Conservation (phyloP, 805 yeast species). For the Myxozyma sirexii region DNA sequence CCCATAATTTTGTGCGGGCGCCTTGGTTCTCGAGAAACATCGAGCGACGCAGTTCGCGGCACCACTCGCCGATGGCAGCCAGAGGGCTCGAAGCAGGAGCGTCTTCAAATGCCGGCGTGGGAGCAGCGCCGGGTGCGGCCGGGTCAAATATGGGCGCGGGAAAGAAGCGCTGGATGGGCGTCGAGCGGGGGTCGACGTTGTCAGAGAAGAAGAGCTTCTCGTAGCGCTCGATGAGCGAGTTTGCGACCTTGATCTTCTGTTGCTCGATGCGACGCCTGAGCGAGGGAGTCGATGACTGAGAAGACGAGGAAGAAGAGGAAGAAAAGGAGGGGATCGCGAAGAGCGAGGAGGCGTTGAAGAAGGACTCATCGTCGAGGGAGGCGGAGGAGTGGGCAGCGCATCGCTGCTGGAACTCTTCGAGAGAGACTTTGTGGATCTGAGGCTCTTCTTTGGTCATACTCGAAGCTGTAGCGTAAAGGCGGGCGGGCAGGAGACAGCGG, state of each 20-base stretch:
- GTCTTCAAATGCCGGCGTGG: conserved; percentile 1
- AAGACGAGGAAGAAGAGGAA: neutral
- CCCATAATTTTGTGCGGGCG: conserved; percentile 29
- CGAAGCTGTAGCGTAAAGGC: neutral
- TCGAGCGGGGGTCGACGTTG: conserved; percentile 24
- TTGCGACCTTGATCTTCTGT: conserved; percentile 15
- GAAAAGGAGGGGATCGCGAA: neutral
- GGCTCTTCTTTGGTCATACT: neutral
- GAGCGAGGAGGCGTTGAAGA: conserved; percentile 6
- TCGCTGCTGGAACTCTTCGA: conserved; percentile 24
- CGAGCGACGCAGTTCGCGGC: conserved; percentile 17
- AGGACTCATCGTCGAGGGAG: conserved; percentile 11
- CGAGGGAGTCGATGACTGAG: conserved; percentile 8
- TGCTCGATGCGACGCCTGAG: conserved; percentile 23
- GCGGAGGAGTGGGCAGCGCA: neutral
- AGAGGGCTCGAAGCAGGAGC: conserved; percentile 6
- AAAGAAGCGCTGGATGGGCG: conserved; percentile 29
- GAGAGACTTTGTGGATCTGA: conserved; percentile 14
- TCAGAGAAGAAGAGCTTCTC: conserved; percentile 29
- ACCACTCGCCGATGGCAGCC: conserved; percentile 22
- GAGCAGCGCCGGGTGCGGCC: conserved; percentile 15
- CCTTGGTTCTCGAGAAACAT: conserved; percentile 11
- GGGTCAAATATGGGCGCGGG: conserved; percentile 21
- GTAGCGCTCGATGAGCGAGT: conserved; percentile 14
- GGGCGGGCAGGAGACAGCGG: neutral